Evolutionary conservation across 2,329 filamentous ascomycete species (phyloP).

Genomic region (Lasiodiplodia citricola): DNA sequence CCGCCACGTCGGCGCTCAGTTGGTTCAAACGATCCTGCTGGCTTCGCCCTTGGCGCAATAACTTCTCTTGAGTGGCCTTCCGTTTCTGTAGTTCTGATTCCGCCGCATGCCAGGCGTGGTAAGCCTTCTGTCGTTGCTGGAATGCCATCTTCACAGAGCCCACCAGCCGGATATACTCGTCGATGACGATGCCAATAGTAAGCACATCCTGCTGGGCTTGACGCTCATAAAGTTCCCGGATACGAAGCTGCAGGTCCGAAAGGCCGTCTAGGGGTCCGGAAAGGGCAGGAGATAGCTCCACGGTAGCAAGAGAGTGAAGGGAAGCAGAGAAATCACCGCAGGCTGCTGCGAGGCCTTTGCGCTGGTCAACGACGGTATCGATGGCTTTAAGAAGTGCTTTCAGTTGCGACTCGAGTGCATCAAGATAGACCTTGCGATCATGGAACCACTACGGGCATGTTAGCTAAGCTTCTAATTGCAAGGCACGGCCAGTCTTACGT

Average conservation of each 20-base stretch:
- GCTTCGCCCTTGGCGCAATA: slow-evolving; percentile 91
- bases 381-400: slow-evolving; percentile 91
- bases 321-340: slow-evolving; percentile 93
- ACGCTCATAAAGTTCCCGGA: slow-evolving; percentile 92
- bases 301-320: slow-evolving; percentile 87
- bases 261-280: slow-evolving; percentile 89
- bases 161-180: slow-evolving; percentile 96
- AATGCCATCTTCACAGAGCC: slow-evolving; percentile 95
- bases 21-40: slow-evolving; percentile 96
- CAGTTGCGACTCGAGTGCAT: slow-evolving; percentile 89
- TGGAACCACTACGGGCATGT: slow-evolving; percentile 80
- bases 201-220: slow-evolving; percentile 97
- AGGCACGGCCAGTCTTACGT: slow-evolving; percentile 62
- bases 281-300: slow-evolving; percentile 87
- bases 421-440: slow-evolving; percentile 91
- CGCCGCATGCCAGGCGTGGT: slow-evolving; percentile 89
- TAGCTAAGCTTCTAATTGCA: slow-evolving; percentile 24
- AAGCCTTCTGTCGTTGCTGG: slow-evolving; percentile 89
- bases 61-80: slow-evolving; percentile 86
- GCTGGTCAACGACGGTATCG: slow-evolving; percentile 88
- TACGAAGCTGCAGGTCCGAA: slow-evolving; percentile 90
- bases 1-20: slow-evolving; percentile 89
- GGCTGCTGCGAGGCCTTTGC: slow-evolving; percentile 91
- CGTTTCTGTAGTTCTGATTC: slow-evolving; percentile 91
- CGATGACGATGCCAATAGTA: slow-evolving; percentile 95